phyloP scores from a whole-genome alignment of 768 basidiomycete genomes.

The Fibroporia radiculosa region DNA sequence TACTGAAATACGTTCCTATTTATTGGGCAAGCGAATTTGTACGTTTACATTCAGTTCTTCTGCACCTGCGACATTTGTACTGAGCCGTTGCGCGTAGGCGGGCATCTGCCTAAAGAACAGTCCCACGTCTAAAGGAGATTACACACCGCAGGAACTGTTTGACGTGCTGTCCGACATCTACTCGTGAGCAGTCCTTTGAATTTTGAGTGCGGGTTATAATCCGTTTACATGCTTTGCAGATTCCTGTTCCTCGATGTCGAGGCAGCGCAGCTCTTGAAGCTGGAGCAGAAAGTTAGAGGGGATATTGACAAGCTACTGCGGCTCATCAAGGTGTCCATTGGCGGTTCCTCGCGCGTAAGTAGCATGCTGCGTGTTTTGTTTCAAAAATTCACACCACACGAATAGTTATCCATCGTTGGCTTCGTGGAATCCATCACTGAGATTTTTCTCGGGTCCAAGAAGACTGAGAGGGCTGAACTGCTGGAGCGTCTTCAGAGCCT shows the following conservation, averaged over 20 bases:
- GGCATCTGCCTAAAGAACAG: constrained; percentile 65
- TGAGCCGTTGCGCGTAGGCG: constrained; percentile 34
- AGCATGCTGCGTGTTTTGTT: not conserved
- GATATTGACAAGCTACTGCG: constrained; percentile 46
- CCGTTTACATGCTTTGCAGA: constrained; percentile 32
- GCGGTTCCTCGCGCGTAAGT: constrained; percentile 3
- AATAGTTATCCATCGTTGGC: constrained; percentile 27
- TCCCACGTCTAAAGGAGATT: constrained; percentile 44
- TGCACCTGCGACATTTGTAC: not conserved
- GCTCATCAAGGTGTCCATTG: constrained; percentile 44
- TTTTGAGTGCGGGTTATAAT: not conserved
- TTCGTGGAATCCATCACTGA: constrained; percentile 39
- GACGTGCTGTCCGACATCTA: constrained; percentile 65
- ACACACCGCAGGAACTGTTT: constrained; percentile 55
- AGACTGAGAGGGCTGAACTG: constrained; percentile 36
- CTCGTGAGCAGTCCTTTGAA: constrained; percentile 36
- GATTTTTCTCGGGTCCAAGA: constrained; percentile 43
- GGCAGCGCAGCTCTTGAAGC: constrained; percentile 45
- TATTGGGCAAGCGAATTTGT: constrained; percentile 70
- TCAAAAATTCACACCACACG: not conserved
- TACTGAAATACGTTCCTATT: constrained; percentile 57
- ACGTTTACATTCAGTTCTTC: constrained; percentile 32
- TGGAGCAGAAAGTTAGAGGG: constrained; percentile 41
- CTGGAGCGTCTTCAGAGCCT: constrained; percentile 49
- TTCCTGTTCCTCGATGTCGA: constrained; percentile 74